These are phyloP conservation scores for Pseudocercospora fuligena DNA, from an alignment of 2,329 filamentous ascomycete genomes.

Conservation along the genomic window DNA sequence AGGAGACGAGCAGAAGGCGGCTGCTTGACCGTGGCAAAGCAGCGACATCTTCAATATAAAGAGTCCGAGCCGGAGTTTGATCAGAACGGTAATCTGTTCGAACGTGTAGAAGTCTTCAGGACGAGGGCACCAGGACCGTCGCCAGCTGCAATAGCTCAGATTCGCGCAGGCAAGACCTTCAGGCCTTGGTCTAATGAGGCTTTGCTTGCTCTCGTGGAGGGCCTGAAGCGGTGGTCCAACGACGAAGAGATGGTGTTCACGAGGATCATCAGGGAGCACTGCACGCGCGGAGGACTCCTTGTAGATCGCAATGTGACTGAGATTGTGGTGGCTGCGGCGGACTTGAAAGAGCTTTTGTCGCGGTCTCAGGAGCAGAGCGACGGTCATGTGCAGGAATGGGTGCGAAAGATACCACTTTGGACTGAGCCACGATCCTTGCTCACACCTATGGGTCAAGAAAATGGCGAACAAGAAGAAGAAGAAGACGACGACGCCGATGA, in stretches of 20 bases:
- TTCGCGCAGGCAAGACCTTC: conserved; percentile 20
- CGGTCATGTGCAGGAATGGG: conserved; percentile 34
- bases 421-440: conserved; percentile 2
- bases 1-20: conserved; percentile 27
- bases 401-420: conserved; percentile 35
- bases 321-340: conserved; percentile 38
- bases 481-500: too few species aligned
- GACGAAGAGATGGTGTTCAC: conserved; percentile 32
- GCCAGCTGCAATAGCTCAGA: conserved; percentile 23
- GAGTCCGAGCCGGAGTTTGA: conserved; percentile 38
- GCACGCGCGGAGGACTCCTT: conserved; percentile 26
- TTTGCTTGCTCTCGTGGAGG: conserved; percentile 37
- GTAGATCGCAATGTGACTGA: conserved; percentile 39
- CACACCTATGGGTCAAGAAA: background rate
- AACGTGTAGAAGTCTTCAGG: conserved; percentile 45
- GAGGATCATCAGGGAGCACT: conserved; percentile 34
- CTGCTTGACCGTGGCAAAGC: conserved; percentile 23
- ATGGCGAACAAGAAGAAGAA: conserved; percentile 1
- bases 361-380: conserved; percentile 11
- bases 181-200: conserved; percentile 42
- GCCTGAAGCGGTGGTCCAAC: conserved; percentile 33
- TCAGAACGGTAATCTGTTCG: conserved; percentile 46
- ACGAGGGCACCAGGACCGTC: conserved; percentile 36
- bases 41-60: conserved; percentile 29
- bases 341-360: conserved; percentile 27